Conservation (phyloP, 148 eudicot species). For the Rhododendron molle region DNA sequence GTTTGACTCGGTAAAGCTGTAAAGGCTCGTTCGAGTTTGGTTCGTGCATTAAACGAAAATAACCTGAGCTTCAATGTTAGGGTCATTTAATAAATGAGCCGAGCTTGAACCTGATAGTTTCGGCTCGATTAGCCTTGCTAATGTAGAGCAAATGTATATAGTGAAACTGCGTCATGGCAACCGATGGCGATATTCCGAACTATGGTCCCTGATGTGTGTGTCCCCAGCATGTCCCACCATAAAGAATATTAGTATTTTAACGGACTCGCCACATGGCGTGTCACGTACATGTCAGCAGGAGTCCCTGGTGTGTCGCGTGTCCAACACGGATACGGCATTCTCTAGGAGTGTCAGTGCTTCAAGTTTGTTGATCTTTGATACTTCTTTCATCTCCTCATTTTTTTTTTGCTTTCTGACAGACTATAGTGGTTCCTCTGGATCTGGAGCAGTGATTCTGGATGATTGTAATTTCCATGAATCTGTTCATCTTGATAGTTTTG, state of each 20-base stretch:
- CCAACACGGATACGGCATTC: background rate
- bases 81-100: background rate
- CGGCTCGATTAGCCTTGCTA: too few relatives aligned
- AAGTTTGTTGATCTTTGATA: background rate
- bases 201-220: too few relatives aligned
- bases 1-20: background rate
- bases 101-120: too few relatives aligned
- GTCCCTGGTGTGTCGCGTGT: too few relatives aligned
- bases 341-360: background rate
- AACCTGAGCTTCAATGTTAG: background rate
- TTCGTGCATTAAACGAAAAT: background rate
- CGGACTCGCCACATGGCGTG: too few relatives aligned
- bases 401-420: conserved; percentile 28
- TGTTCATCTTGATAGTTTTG: conserved; percentile 90
- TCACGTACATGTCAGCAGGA: too few relatives aligned
- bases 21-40: background rate
- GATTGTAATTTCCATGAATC: conserved; percentile 98
- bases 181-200: too few relatives aligned
- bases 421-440: conserved; percentile 66
- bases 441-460: conserved; percentile 82
- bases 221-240: too few relatives aligned
- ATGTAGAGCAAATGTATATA: too few relatives aligned
- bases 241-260: too few relatives aligned
- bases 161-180: too few relatives aligned
- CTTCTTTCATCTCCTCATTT: conserved; percentile 4